Conservation (phyloP, 2,329 filamentous ascomycete genomes). For the Trichoderma oligosporum region DNA sequence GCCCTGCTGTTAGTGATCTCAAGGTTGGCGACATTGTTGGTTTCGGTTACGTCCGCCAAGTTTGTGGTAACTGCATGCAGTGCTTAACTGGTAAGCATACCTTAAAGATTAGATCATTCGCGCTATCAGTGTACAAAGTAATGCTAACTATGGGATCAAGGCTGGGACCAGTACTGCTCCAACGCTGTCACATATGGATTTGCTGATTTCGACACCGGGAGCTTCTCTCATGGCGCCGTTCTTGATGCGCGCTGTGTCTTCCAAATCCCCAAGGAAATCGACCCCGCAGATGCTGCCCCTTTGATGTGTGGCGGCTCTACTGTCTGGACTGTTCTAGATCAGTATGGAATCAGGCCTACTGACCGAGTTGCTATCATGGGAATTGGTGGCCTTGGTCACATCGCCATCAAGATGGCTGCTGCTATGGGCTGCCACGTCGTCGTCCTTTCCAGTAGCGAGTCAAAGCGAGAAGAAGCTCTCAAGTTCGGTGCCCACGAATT, state of each 20-base stretch:
- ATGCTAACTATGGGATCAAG: constrained; percentile 40
- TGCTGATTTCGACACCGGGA: constrained; percentile 29
- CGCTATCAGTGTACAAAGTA: constrained; percentile 46
- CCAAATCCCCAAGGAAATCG: constrained; percentile 43
- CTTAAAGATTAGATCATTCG: no score
- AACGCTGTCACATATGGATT: constrained; percentile 52
- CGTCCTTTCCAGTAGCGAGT: constrained; percentile 52
- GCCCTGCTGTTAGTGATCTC: constrained; percentile 45
- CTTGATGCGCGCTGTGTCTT: constrained; percentile 44
- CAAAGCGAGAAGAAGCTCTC: constrained; percentile 53
- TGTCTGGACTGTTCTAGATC: constrained; percentile 58
- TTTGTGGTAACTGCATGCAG: constrained; percentile 9
- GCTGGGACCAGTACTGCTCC: constrained; percentile 43
- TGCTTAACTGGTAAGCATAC: constrained; percentile 9
- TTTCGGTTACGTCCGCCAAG: constrained; percentile 40
- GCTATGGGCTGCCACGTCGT: constrained; percentile 61
- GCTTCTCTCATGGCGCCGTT: constrained; percentile 33
- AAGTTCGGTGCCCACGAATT: constrained; percentile 55
- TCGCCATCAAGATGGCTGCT: constrained; percentile 64
- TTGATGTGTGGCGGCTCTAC: constrained; percentile 73
- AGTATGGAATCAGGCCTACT: constrained; percentile 63
- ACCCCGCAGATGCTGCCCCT: constrained; percentile 48
- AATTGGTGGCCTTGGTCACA: constrained; percentile 67
- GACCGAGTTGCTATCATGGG: constrained; percentile 65
- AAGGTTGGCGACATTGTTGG: constrained; percentile 61